phyloP scores from a whole-genome alignment of 352 stramenopile species.

The Phytophthora fragariae region DNA sequence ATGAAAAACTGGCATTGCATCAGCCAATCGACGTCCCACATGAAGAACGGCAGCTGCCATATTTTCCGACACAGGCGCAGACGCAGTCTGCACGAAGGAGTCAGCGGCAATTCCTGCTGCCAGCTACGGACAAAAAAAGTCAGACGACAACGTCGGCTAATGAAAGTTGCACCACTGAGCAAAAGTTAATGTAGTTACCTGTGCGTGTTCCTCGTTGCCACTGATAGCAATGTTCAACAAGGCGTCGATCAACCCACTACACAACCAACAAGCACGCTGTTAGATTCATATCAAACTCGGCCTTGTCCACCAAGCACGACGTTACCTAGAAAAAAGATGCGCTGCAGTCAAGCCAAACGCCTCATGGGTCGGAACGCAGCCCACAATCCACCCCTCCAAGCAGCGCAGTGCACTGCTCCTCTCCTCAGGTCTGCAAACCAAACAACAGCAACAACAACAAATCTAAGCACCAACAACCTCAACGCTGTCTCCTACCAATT shows the following conservation, averaged over 20 bases:
- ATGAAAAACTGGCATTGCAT: constrained; percentile 35
- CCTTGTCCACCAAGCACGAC: neutral
- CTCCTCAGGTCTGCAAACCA: constrained; percentile 42
- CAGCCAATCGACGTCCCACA: constrained; percentile 34
- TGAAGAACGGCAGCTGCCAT: constrained; percentile 46
- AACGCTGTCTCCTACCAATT: neutral
- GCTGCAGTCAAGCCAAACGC: constrained; percentile 57
- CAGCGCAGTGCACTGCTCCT: constrained; percentile 58
- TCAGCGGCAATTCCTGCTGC: constrained; percentile 70
- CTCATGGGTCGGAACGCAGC: constrained; percentile 54
- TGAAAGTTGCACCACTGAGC: neutral
- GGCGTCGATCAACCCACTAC: constrained; percentile 50
- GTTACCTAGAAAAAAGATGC: constrained; percentile 48
- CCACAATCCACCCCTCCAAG: constrained; percentile 71
- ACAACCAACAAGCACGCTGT: constrained; percentile 2
- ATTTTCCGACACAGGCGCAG: constrained; percentile 19
- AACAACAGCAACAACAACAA: constrained; percentile 4
- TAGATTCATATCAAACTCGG: neutral
- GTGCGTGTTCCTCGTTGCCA: constrained; percentile 48
- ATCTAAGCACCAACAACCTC: neutral
- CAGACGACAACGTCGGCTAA: neutral
- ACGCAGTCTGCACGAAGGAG: constrained; percentile 50
- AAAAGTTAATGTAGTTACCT: constrained; percentile 35
- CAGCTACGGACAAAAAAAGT: constrained; percentile 41
- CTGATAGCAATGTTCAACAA: constrained; percentile 46